Conservation (phyloP, 257 asterid species). For the Solanum phureja region DNA sequence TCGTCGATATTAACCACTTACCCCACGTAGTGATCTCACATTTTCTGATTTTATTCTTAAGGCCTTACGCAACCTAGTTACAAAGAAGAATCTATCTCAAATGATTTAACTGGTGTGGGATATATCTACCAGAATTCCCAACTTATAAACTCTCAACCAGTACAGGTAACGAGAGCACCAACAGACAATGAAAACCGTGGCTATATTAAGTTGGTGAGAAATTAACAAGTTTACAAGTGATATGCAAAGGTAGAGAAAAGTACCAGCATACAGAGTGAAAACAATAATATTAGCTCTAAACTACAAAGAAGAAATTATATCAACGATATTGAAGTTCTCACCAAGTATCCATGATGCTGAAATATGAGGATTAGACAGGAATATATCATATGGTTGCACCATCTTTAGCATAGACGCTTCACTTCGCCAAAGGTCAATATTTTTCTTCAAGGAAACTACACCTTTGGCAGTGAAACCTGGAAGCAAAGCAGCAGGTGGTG, state of each 20-base stretch:
- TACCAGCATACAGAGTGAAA: background rate
- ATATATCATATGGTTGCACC: slow-evolving; percentile 75
- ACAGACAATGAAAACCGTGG: background rate
- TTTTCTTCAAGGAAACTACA: slow-evolving; percentile 57
- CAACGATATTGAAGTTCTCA: slow-evolving; percentile 11
- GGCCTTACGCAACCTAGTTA: background rate
- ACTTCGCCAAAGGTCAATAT: slow-evolving; percentile 59
- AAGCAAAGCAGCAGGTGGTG: slow-evolving; percentile 37
- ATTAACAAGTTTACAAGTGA: background rate
- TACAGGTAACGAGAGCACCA: background rate
- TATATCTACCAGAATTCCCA: background rate
- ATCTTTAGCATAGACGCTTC: slow-evolving; percentile 52
- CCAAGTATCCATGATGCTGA: slow-evolving; percentile 65
- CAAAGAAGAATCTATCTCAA: background rate
- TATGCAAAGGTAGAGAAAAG: background rate
- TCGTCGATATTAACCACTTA: background rate
- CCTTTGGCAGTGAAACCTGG: slow-evolving; percentile 59
- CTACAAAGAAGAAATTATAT: background rate
- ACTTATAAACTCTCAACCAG: background rate
- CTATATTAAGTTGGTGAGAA: background rate
- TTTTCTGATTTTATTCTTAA: background rate
- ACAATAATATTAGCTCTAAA: background rate
- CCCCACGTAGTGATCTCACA: background rate
- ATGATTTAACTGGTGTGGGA: background rate
- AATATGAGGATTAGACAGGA: slow-evolving; percentile 68